A percentile compares a stretch with the other conserved stretches of the same genome.
Conservation (phyloP, 805 yeast species). For the Phaffomyces thermotolerans region DNA sequence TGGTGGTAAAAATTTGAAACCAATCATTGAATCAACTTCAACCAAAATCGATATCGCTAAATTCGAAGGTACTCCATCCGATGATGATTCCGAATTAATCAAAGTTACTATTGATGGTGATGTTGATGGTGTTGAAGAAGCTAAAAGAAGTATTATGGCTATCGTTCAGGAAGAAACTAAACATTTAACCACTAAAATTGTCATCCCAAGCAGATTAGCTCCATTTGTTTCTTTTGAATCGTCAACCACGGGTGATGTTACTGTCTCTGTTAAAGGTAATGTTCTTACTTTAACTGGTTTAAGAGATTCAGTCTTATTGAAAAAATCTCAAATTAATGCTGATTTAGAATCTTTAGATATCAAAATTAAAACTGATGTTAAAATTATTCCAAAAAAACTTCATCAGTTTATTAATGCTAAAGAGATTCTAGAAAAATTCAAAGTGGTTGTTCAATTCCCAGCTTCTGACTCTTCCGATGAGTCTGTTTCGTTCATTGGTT, state of each 20-base stretch:
- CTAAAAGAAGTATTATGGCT: conserved; percentile 59
- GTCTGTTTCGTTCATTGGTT: conserved; percentile 58
- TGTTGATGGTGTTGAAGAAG: conserved; percentile 69
- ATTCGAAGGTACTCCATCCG: conserved; percentile 33
- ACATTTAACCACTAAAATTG: conserved; percentile 41
- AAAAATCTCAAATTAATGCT: conserved; percentile 44
- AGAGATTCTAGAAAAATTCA: conserved; percentile 43
- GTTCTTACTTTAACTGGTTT: conserved; percentile 60
- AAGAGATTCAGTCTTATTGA: conserved; percentile 53
- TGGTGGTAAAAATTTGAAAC: conserved; percentile 75
- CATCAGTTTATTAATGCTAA: conserved; percentile 62
- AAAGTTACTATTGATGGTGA: conserved; percentile 74
- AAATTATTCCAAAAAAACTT: conserved; percentile 57
- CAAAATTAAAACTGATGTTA: conserved; percentile 45
- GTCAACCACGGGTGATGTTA: conserved; percentile 23
- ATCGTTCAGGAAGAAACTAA: conserved; percentile 75
- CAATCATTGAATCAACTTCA: conserved; percentile 62
- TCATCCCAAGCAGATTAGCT: conserved; percentile 31
- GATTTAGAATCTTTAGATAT: conserved; percentile 37
- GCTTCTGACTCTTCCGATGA: conserved; percentile 32
- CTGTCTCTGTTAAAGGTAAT: conserved; percentile 27
- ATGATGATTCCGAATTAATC: conserved; percentile 41
- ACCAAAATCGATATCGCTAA: conserved; percentile 65
- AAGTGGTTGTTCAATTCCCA: conserved; percentile 55
- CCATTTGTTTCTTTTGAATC: conserved; percentile 27